Percentiles rank a stretch among this genome's conserved stretches.
Evolutionary conservation across 2,329 filamentous ascomycete genomes (phyloP).

Genomic region (Aspergillus niger): DNA sequence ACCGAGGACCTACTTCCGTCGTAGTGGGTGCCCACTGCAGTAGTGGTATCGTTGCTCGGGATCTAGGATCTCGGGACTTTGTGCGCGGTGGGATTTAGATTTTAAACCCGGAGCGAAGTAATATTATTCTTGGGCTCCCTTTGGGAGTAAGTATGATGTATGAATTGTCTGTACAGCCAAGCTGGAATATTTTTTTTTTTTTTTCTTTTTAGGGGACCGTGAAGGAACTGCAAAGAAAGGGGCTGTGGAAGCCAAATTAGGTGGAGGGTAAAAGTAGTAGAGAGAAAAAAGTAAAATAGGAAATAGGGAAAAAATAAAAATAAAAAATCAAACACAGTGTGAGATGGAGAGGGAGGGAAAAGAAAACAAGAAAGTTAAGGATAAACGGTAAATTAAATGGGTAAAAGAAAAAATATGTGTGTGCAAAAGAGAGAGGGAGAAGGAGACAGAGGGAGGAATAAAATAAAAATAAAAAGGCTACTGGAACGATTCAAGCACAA

Average conservation of each 20-base stretch:
- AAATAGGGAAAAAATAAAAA: constrained; percentile 2
- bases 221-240: constrained; percentile 7
- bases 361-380: constrained; percentile 8
- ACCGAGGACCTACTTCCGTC: background rate
- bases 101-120: background rate
- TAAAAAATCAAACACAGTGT: background rate
- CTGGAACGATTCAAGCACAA: background rate
- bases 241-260: constrained; percentile 7
- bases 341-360: constrained; percentile 3
- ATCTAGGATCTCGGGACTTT: constrained; percentile 22
- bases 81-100: constrained; percentile 8
- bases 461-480: background rate
- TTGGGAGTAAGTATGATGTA: constrained; percentile 1
- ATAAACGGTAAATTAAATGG: constrained; percentile 5
- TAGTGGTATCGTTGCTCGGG: constrained; percentile 18
- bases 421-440: background rate
- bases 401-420: constrained; percentile 4
- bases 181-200: constrained; percentile 11
- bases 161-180: background rate
- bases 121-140: constrained; percentile 6
- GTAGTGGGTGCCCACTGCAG: background rate
- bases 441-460: background rate
- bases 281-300: constrained; percentile 4
- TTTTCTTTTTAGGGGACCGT: constrained; percentile 9
- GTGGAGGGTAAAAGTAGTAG: background rate